These are phyloP conservation scores for Colletotrichum destructivum DNA, from an alignment of 2,329 filamentous ascomycete genomes.

Conservation along the genomic window DNA sequence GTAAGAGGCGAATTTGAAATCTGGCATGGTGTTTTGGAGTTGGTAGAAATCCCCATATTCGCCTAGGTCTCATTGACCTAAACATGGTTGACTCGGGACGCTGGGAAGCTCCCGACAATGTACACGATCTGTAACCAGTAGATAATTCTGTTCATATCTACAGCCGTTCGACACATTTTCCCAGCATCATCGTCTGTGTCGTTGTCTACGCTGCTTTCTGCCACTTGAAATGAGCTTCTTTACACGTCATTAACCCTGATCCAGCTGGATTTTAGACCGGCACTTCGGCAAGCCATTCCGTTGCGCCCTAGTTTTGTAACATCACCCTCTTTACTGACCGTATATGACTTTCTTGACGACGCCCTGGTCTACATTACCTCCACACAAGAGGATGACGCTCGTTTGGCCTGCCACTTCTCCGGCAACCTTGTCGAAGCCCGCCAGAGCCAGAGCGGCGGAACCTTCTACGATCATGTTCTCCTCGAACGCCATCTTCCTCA, in stretches of 20 bases:
- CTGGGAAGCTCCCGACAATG: not conserved
- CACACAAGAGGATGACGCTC: conserved; percentile 44
- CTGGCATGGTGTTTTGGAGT: conserved; percentile 26
- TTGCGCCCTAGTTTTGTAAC: not conserved
- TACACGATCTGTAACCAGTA: not conserved
- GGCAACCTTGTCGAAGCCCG: conserved; percentile 44
- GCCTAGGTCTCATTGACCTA: too few species aligned
- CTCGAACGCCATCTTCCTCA: conserved; percentile 42
- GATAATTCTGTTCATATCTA: not conserved
- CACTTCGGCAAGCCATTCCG: not conserved
- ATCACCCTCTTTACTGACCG: not conserved
- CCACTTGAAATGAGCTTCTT: not conserved
- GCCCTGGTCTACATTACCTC: conserved; percentile 39
- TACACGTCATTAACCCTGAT: not conserved
- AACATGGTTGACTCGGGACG: not conserved
- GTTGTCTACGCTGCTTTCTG: not conserved
- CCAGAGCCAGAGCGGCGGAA: conserved; percentile 45
- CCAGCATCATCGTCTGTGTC: not conserved
- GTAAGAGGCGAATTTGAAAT: conserved; percentile 46
- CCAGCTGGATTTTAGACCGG: not conserved
- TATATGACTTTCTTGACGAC: conserved; percentile 22
- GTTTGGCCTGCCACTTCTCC: conserved; percentile 36
- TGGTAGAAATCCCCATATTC: not conserved
- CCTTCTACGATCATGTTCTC: conserved; percentile 48
- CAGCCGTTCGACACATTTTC: too few species aligned